These are phyloP conservation scores for Exophiala oligosperma DNA, from an alignment of 2,329 filamentous ascomycete genomes.

Conservation along the genomic window DNA sequence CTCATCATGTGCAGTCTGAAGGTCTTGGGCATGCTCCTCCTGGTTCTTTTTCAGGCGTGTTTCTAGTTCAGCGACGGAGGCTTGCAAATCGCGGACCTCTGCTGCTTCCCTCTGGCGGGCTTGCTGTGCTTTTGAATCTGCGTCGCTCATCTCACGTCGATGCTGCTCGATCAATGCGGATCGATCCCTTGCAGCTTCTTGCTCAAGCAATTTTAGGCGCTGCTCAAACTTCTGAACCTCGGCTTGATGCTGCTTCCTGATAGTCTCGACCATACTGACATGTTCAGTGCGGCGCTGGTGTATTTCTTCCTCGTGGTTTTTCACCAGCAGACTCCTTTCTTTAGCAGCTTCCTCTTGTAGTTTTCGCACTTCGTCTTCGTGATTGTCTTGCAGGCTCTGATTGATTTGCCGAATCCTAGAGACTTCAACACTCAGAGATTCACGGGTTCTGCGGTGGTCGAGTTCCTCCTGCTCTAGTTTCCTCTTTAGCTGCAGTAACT, in stretches of 20 bases:
- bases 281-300: slow-evolving; percentile 48
- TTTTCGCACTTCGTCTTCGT: slow-evolving; percentile 65
- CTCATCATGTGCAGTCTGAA: slow-evolving; percentile 57
- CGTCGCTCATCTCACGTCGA: slow-evolving; percentile 30
- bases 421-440: slow-evolving; percentile 56
- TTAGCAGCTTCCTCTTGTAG: slow-evolving; percentile 39
- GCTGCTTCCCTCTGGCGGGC: slow-evolving; percentile 53
- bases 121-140: slow-evolving; percentile 40
- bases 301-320: slow-evolving; percentile 24
- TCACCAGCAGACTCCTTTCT: slow-evolving; percentile 17
- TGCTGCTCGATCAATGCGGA: slow-evolving; percentile 22
- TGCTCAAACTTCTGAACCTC: slow-evolving; percentile 50
- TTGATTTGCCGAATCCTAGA: slow-evolving; percentile 64
- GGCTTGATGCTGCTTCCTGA: slow-evolving; percentile 44
- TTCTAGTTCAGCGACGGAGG: slow-evolving; percentile 62
- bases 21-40: slow-evolving; percentile 61
- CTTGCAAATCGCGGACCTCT: slow-evolving; percentile 63
- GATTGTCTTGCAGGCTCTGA: slow-evolving; percentile 67
- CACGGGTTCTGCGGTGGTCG: slow-evolving; percentile 67
- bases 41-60: slow-evolving; percentile 50
- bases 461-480: slow-evolving; percentile 69
- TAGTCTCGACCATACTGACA: slow-evolving; percentile 44
- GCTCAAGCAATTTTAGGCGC: slow-evolving; percentile 42
- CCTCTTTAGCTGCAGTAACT: slow-evolving; percentile 55
- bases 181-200: slow-evolving; percentile 21